Evolutionary conservation across 164 flowering plant species (phyloP).

Genomic region (Piper longum): DNA sequence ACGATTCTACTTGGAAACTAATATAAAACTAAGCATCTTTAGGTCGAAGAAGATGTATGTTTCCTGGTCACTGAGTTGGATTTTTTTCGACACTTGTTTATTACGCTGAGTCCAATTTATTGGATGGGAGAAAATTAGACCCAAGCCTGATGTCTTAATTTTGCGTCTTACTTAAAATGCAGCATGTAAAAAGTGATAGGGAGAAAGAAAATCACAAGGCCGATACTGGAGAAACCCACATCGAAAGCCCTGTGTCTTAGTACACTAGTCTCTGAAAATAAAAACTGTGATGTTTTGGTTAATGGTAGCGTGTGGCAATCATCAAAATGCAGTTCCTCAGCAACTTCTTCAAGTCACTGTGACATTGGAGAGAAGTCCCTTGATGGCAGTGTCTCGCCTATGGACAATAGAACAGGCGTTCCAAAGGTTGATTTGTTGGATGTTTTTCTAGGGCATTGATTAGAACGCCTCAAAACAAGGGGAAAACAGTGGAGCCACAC

Average conservation of each 20-base stretch:
- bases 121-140: no score
- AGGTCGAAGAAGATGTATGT: background rate
- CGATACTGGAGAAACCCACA: conserved; percentile 5
- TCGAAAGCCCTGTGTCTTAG: conserved; percentile 7
- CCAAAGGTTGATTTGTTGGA: conserved; percentile 54
- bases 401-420: conserved; percentile 25
- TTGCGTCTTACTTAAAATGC: conserved; percentile 11
- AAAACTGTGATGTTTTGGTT: conserved; percentile 7
- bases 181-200: conserved; percentile 34
- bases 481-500: conserved; percentile 11
- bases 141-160: background rate
- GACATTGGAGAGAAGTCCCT: conserved; percentile 2
- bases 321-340: conserved; percentile 1
- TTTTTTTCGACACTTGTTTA: no score
- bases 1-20: background rate
- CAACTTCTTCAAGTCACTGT: conserved; percentile 1
- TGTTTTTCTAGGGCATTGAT: conserved; percentile 52
- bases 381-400: conserved; percentile 1
- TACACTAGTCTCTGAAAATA: conserved; percentile 6
- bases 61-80: no score
- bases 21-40: background rate
- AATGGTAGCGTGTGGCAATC: conserved; percentile 2
- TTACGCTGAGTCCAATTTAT: no score
- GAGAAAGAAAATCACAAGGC: conserved; percentile 10
- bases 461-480: conserved; percentile 21